Evolutionary conservation across 2,329 filamentous ascomycete species (phyloP), one percentile per base, ranked within the genome.

Genomic region (Thermothelomyces thermophilus): DNA sequence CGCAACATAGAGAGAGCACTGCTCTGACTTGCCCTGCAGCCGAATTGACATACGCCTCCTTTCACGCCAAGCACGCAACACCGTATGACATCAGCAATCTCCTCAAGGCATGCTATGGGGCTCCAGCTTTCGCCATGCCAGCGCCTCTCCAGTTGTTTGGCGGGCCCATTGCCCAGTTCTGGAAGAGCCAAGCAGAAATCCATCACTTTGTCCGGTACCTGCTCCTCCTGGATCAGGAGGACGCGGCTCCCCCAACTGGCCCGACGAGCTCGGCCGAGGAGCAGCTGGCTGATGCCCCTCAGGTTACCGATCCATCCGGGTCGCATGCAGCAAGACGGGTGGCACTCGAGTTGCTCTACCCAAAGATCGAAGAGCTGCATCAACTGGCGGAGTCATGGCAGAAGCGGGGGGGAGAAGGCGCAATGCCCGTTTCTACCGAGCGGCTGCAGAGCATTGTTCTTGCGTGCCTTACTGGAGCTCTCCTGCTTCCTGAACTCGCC

Each of bases 61-160:
- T 80, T 16, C 76, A 84, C 57, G 79, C 82, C 2, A 67, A 72
- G 10, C 84, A 86, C 64, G 77, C 82, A 34, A 76, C 77, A 14
- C 80, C 86, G 3, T 62, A 76, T 28, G 80, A 90, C 56, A 66
- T 95, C 19, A 68, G 86, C 33, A 81, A 80, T 56, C 68, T 95
- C 4, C 64, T 95, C n/a, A 72, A 80, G 53, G 75, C 77, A 14
- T 88, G 86, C 59, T 82, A 85, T 33, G 86, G 87, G 9, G 59
- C 66, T 28, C 58, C 66, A 4, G 58, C 62, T 5, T 52, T 75
- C 16, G 48, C 60, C 4, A 59, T 67, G 41, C 53, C 59, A 8
- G 53, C 52, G 1, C 60, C 64, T 2, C 63, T 68, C 13, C 62
- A 67, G 26, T 62, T 69, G 2, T 72, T 73, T n/a, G 73, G 74